Evolutionary conservation across 768 basidiomycete genomes (phyloP), one percentile per base, ranked within the genome.

Genomic region (Tylopilus sp.): DNA sequence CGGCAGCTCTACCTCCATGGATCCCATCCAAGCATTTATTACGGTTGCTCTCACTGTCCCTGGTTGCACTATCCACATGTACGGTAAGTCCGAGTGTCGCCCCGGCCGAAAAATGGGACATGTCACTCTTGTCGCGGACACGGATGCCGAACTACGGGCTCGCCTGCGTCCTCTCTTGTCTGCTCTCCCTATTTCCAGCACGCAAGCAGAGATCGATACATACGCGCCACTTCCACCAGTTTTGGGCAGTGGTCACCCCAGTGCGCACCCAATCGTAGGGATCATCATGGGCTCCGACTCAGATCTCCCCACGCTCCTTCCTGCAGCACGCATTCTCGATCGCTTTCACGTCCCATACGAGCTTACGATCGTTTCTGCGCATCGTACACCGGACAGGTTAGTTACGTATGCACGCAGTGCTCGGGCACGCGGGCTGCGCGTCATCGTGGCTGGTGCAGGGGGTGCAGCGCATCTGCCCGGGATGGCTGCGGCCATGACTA

Each of bases 231-330:
- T 65, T 0, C 60, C 74, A 1, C 74, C 77, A 1, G 48, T 60
- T 3, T 71, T 76, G 1, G 72, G 75, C 2, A 72, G 75, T 17
- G 80, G 81, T 2, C 75, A 79, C 64, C 80, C 91, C 7, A 79
- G 85, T 62, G 65, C 71, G 0, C 74, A 81, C 45, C 94, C 95
- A 6, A 77, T 98, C 11, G 90, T 98, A 0, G 88, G 90, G 1
- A 79, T 99, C 52, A 94, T 99, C 67, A 99, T 98, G 97, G 97
- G 97, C 17, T 95, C 93, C 10, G 95, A 98, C 70, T 98, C 95
- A 13, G 97, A 99, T 67, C 74, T 99, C n/a, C 90, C 92, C 0
- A 83, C 86, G 18, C 94, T 99, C 87, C 77, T 90, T 15, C 87
- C 93, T 6, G 91, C 90, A 15, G 88, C 95, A 0, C 82, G 78